Percentiles rank a stretch among this genome's conserved stretches.
Evolutionary conservation across 345 rosid genomes (phyloP).

Genomic region (Combretum micranthum): DNA sequence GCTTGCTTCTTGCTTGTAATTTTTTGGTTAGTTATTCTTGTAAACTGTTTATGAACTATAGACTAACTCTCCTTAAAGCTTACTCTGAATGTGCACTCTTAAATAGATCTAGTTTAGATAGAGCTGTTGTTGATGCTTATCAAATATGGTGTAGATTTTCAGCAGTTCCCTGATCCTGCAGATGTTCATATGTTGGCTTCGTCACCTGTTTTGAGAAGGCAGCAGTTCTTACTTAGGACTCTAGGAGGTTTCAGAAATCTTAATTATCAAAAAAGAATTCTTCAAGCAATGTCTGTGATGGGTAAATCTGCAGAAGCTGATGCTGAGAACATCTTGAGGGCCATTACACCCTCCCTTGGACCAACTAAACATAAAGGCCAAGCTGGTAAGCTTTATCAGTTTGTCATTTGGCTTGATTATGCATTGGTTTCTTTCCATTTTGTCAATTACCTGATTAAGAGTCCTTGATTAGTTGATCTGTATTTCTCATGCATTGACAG

Average conservation of each 20-base stretch:
- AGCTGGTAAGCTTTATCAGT: conserved; percentile 52
- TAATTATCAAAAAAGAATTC: conserved; percentile 23
- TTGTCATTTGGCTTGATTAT: neutral
- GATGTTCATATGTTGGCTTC: conserved; percentile 19
- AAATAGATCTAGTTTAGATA: too few relatives aligned
- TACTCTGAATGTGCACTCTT: too few relatives aligned
- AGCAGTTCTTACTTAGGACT: conserved; percentile 47
- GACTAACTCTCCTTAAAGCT: too few relatives aligned
- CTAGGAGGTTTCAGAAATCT: conserved; percentile 29
- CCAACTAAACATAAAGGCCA: conserved; percentile 78
- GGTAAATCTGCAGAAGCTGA: conserved; percentile 50
- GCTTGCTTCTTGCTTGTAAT: too few relatives aligned
- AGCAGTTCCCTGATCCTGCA: conserved; percentile 11
- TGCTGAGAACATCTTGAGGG: conserved; percentile 52
- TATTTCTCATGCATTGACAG: conserved; percentile 22
- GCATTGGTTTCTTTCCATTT: neutral
- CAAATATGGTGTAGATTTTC: conserved; percentile 30
- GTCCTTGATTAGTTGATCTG: neutral
- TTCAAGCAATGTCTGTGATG: conserved; percentile 24
- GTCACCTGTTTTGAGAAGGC: conserved; percentile 59
- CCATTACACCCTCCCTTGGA: conserved; percentile 58
- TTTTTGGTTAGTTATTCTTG: too few relatives aligned
- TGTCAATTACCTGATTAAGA: neutral
- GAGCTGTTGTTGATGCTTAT: conserved; percentile 30
- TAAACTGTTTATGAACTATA: too few relatives aligned